Evolutionary conservation across 352 stramenopile genomes (phyloP).

Genomic region (Globisporangium irregulare): DNA sequence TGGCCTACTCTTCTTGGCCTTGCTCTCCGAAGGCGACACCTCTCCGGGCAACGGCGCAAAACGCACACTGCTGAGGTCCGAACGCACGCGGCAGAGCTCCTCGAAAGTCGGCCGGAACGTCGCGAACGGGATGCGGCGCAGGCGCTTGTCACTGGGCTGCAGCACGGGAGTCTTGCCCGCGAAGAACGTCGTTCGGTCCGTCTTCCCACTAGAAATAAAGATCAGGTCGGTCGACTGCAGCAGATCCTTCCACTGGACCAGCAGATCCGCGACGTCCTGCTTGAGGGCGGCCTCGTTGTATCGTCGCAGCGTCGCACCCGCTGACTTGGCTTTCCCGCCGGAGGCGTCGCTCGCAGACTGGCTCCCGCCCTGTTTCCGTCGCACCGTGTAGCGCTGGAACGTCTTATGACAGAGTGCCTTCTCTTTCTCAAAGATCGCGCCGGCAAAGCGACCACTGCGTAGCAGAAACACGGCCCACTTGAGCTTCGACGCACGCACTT

Average conservation of each 20-base stretch:
- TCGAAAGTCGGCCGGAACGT: conserved; percentile 86
- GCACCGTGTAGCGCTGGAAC: conserved; percentile 92
- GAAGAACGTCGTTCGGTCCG: conserved; percentile 79
- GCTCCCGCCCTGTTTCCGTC: conserved; percentile 91
- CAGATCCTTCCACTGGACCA: conserved; percentile 78
- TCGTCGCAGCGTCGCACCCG: conserved; percentile 89
- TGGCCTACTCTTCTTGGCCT: conserved; percentile 16
- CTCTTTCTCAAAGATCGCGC: conserved; percentile 85
- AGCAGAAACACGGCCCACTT: conserved; percentile 89
- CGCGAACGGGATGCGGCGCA: conserved; percentile 81
- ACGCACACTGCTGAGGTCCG: conserved; percentile 62
- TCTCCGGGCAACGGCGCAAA: conserved; percentile 51
- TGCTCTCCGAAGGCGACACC: conserved; percentile 11
- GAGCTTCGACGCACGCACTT: conserved; percentile 53
- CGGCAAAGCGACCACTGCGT: conserved; percentile 90
- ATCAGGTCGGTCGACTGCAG: conserved; percentile 56
- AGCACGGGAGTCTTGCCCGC: conserved; percentile 65
- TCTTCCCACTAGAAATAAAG: conserved; percentile 70
- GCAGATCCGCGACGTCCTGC: conserved; percentile 81
- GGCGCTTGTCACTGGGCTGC: conserved; percentile 47
- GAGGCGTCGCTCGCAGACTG: conserved; percentile 87
- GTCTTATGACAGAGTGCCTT: conserved; percentile 91
- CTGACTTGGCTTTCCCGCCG: conserved; percentile 88
- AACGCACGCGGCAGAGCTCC: conserved; percentile 75
- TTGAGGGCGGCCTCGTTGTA: conserved; percentile 91